Evolutionary conservation across 164 flowering plant species (phyloP), one percentile per base, ranked within the genome.

Genomic region (Chimonanthus praecox): DNA sequence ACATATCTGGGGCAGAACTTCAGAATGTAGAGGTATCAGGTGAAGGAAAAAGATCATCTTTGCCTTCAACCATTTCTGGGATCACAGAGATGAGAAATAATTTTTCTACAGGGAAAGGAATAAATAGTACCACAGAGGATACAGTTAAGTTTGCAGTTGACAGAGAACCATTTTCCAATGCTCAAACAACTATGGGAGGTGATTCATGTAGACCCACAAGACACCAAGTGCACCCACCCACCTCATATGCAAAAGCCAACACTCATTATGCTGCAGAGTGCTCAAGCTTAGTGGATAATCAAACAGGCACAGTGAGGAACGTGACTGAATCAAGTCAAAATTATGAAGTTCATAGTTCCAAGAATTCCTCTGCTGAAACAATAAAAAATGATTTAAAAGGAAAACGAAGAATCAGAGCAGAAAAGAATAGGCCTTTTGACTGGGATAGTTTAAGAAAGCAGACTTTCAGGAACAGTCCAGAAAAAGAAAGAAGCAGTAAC

Each of bases 401-500:
- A 70, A 83, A 51, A 18, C 62, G 75, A 72, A 78, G 78, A 72
- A 86, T 76, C 61, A 81, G 73, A 49, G 77, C 48, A 65, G 84
- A 78, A 61, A 84, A 81, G 69, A 86, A 76, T 33, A 84, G 77
- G 58, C 77, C 74, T 77, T 71, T 80, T 75, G 86, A 90, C 71
- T 95, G 98, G 99, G 96, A 91, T 73, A 81, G 49, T 62, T 79
- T 93, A 64, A 81, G 97, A 78, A 87, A 74, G 82, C 77, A 87
- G 45, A 87, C 75, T 8, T 72, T 73, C 65, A 47, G 68, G 11
- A 68, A 84, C 20, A 79, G 79, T 58, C 66, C 68, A 61, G 77
- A 50, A 72, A 82, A 82, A 74, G 83, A 82, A 72, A 85, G 86
- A 84, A 77, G 64, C 63, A 58, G 3, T 7, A 77, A 83, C 21